Base-by-base conservation (phyloP, 257 asterid genomes). In the Solanum tacnaense region DNA sequence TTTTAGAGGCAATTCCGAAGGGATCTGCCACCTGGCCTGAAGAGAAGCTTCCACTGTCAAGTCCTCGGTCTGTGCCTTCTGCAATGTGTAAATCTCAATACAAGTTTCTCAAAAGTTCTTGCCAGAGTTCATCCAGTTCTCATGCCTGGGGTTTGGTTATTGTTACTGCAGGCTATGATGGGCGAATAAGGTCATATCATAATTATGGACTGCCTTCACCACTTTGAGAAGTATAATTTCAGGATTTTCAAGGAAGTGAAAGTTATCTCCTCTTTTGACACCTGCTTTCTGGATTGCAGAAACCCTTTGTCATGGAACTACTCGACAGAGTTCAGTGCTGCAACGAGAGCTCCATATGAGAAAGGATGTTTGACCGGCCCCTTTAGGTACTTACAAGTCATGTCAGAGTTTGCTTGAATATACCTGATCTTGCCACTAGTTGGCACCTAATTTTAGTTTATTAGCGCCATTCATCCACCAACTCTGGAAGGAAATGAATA, bases 1-100 rank as follows among this genome's bases (percentile, higher is more conserved):
- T 89, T 86, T 46, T 94, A 8, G 98, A 92, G 88, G 90, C 96
- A 76, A 89, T 87, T 85, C 91, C 95, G 18, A 93, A 90, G 87
- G 97, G 95, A 83, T 93, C 99, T 6, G 99, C 98, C 16, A 98
- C 99, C 46, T 98, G 99, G 99, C 99, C 99, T 0, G 99, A 98
- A 90, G 99, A 98, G 88, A 98, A 96, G 93, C 99, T 95, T 84
- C 96, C 95, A 2, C 25, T 79, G 25, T 89, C 96, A 7, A 90
- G 89, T 56, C 91, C 92, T 13, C 90, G 16, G 60, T 44, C 81
- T 4, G 46, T 86, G 4, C 67, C 92, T 25, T 87, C 95, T 18
- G 89, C 90, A 5, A 74, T 95, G 91, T 89, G 94, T 81, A 97
- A 93, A 92, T 92, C 98, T 16, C 93, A 91, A 89, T 92, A 91